Percentiles rank a stretch among this genome's conserved stretches.
phyloP scores from a whole-genome alignment of 1,284 basidiomycete genomes.

The Ceratobasidium sp. region DNA sequence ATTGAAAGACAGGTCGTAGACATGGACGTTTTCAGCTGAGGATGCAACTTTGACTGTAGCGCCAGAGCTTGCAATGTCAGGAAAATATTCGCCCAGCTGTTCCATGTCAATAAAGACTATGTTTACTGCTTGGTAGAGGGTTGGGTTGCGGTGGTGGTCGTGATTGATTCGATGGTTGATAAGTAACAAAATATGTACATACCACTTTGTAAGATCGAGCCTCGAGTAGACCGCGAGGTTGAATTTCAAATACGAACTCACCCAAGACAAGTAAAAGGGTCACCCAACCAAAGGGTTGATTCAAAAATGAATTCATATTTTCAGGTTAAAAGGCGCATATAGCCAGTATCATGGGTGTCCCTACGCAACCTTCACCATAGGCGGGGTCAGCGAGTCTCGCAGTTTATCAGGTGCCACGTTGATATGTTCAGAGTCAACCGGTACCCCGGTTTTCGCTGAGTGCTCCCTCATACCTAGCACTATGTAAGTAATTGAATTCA shows the following conservation, averaged over 20 bases:
- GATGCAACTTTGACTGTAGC: conserved; percentile 11
- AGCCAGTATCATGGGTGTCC: too few relatives aligned
- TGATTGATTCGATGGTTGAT: conserved; percentile 1
- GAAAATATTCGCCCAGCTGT: conserved; percentile 5
- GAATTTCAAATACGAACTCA: conserved; percentile 18
- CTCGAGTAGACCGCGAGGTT: not conserved
- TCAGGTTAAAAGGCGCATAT: too few relatives aligned
- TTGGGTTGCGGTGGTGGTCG: conserved; percentile 10
- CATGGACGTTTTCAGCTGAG: not conserved
- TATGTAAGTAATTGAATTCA: not conserved
- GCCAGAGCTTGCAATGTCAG: conserved; percentile 14
- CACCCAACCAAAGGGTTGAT: too few relatives aligned
- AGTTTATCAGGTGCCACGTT: conserved; percentile 18
- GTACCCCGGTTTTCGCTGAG: conserved; percentile 13
- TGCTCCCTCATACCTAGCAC: conserved; percentile 27
- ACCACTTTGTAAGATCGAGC: conserved; percentile 9
- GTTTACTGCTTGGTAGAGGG: not conserved
- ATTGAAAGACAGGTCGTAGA: conserved; percentile 21
- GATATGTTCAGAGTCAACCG: conserved; percentile 36
- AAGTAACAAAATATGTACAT: too few relatives aligned
- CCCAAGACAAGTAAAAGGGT: too few relatives aligned
- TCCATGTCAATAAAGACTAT: conserved; percentile 8
- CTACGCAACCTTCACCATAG: conserved; percentile 15
- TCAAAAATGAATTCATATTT: too few relatives aligned
- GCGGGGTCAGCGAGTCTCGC: conserved; percentile 26